Base-by-base conservation (phyloP, 495 filamentous ascomycete species). In the Friedmanniomyces simplex region DNA sequence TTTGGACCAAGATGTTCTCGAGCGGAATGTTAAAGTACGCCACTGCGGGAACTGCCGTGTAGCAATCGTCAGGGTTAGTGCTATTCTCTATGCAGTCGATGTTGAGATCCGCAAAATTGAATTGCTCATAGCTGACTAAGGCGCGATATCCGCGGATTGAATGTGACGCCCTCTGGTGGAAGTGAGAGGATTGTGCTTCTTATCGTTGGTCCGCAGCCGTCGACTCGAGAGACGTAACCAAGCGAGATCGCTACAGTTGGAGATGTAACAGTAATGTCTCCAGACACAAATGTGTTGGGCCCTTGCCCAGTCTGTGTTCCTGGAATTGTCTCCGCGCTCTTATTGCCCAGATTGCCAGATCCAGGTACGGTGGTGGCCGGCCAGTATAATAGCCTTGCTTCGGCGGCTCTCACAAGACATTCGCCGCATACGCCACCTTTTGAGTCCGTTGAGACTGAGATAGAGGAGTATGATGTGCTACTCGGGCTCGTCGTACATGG, bases 81-180 rank as follows among this genome's bases (percentile, higher is more conserved):
- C 10, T 20, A 24, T 47, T 47, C 10, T 7, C 8, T 7, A 20
- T 47, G 43, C 43, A 47, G n/a, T 11, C 18, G n/a, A 11, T 11
- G 43, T 47, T 47, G 43, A 47, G 43, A 20, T 47, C 43, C n/a
- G 43, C 43, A 20, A 18, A 47, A n/a, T 47, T 47, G 43, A 47
- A 47, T 18, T 18, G 43, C 43, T 10, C 7, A 24, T 47, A n/a
- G 7, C 7, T 11, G 43, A 47, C 7, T 6, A 47, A 47, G 8
- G 21, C 8, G 21, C 18, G 43, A 20, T 47, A 47, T 6, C 43
- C 43, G 7, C 43, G 43, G 43, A 47, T n/a, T 6, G 43, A 11
- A n/a, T n/a, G n/a, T 20, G 6, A 47, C 18, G 7, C 18, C 43
- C n/a, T 47, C 43, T 11, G 43, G 43, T 18, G 7, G 16, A 10